Percentiles rank a stretch among this genome's conserved stretches.
phyloP scores from a whole-genome alignment of 2,329 filamentous ascomycete species.

The Aspergillus alliaceus region DNA sequence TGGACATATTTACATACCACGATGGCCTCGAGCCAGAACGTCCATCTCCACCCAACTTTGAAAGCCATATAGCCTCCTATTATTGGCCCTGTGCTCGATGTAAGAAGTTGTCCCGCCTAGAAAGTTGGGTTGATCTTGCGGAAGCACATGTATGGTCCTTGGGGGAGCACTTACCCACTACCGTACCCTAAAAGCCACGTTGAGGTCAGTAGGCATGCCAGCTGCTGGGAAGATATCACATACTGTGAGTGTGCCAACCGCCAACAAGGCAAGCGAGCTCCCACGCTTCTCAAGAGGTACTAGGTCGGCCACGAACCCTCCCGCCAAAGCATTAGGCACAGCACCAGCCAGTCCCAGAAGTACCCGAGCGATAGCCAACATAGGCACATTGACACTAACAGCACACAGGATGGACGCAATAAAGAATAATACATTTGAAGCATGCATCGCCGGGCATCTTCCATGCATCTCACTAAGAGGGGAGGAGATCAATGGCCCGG shows the following conservation, averaged over 20 bases:
- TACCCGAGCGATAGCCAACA: background rate
- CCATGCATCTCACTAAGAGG: conserved; percentile 3
- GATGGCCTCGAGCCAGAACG: background rate
- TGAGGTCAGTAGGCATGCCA: background rate
- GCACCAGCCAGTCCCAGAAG: background rate
- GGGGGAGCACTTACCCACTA: background rate
- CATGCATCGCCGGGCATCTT: background rate
- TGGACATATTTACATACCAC: background rate
- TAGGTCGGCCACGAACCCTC: background rate
- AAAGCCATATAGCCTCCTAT: conserved; percentile 1
- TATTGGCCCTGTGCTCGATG: background rate
- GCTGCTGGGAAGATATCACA: background rate
- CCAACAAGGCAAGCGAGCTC: background rate
- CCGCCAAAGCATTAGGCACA: background rate
- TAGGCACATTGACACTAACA: background rate
- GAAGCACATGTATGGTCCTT: background rate
- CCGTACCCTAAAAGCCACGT: background rate
- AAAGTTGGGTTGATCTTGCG: background rate
- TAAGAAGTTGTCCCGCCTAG: background rate
- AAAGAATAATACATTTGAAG: background rate
- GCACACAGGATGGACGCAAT: background rate
- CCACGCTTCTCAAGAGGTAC: conserved; percentile 1
- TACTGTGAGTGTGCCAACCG: background rate
- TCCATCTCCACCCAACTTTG: conserved; percentile 1
- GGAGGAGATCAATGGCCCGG: background rate